phyloP scores from a whole-genome alignment of 805 yeast species.

The Candida nonsorbophila region DNA sequence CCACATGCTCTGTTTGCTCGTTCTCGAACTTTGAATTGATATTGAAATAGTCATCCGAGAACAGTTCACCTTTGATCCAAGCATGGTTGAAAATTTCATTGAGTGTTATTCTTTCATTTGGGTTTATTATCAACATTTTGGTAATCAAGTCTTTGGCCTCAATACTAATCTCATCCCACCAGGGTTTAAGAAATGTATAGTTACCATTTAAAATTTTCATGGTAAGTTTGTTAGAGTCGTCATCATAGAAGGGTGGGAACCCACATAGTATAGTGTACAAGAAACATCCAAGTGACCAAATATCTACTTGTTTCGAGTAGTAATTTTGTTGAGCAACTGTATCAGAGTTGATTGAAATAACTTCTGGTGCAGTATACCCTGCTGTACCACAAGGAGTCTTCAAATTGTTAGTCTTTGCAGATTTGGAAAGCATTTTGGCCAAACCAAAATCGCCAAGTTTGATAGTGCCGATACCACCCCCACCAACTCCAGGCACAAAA shows the following conservation, averaged over 20 bases:
- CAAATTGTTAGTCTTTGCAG: conserved; percentile 23
- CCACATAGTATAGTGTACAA: conserved; percentile 66
- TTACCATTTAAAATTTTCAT: conserved; percentile 68
- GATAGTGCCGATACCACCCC: conserved; percentile 59
- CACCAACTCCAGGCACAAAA: conserved; percentile 48
- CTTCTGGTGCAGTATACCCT: conserved; percentile 73
- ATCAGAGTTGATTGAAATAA: conserved; percentile 35
- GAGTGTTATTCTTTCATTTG: conserved; percentile 60
- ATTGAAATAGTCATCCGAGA: conserved; percentile 10
- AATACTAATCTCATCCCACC: conserved; percentile 81
- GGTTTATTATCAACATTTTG: conserved; percentile 64
- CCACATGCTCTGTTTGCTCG: background rate
- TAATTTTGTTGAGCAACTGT: conserved; percentile 30
- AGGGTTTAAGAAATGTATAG: conserved; percentile 68
- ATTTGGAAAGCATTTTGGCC: conserved; percentile 49
- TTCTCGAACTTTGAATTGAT: conserved; percentile 10
- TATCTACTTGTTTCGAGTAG: conserved; percentile 63
- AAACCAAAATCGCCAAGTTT: conserved; percentile 69
- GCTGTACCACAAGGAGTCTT: conserved; percentile 76
- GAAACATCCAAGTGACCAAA: conserved; percentile 73
- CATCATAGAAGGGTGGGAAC: conserved; percentile 74
- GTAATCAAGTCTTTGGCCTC: conserved; percentile 69
- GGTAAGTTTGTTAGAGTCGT: conserved; percentile 56
- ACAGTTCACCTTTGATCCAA: conserved; percentile 41
- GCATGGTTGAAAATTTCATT: conserved; percentile 67